phyloP scores from a whole-genome alignment of 2,329 filamentous ascomycete genomes.

The Raffaelea arxii region DNA sequence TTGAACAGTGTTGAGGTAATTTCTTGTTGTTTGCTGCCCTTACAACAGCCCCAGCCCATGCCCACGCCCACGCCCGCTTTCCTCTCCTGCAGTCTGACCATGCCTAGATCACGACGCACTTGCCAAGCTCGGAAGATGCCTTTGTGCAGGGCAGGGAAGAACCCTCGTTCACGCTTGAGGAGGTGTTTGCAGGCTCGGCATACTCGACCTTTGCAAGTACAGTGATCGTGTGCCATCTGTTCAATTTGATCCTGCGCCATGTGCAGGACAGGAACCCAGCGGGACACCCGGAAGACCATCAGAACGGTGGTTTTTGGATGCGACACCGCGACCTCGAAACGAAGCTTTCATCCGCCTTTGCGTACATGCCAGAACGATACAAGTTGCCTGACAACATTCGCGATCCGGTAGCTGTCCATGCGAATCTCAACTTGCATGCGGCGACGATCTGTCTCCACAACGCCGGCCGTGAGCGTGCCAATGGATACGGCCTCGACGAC shows the following conservation, averaged over 20 bases:
- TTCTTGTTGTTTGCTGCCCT: not conserved
- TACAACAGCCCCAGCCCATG: too few species aligned
- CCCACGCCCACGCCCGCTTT: too few species aligned
- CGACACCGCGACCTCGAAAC: conserved; percentile 78
- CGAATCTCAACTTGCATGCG: conserved; percentile 83
- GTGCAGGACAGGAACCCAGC: conserved; percentile 62
- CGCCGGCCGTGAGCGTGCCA: conserved; percentile 74
- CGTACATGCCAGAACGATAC: conserved; percentile 67
- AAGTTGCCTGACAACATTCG: conserved; percentile 59
- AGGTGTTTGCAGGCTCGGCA: conserved; percentile 50
- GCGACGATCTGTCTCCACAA: conserved; percentile 84
- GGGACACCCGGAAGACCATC: conserved; percentile 65
- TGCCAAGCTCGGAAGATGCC: conserved; percentile 72
- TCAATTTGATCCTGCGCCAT: conserved; percentile 74
- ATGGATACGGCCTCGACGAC: conserved; percentile 57
- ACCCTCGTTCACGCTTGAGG: conserved; percentile 50
- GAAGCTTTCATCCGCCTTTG: conserved; percentile 64
- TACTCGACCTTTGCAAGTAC: conserved; percentile 66
- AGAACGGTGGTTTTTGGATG: conserved; percentile 72
- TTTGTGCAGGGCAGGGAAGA: conserved; percentile 59
- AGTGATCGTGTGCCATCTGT: conserved; percentile 65
- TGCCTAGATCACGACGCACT: conserved; percentile 58
- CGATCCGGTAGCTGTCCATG: conserved; percentile 66
- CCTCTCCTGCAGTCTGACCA: not conserved
- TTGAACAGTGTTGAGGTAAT: conserved; percentile 62